Evolutionary conservation across 768 basidiomycete species (phyloP), one percentile per base, ranked within the genome.

Genomic region (Hortiboletus flavorubellus): DNA sequence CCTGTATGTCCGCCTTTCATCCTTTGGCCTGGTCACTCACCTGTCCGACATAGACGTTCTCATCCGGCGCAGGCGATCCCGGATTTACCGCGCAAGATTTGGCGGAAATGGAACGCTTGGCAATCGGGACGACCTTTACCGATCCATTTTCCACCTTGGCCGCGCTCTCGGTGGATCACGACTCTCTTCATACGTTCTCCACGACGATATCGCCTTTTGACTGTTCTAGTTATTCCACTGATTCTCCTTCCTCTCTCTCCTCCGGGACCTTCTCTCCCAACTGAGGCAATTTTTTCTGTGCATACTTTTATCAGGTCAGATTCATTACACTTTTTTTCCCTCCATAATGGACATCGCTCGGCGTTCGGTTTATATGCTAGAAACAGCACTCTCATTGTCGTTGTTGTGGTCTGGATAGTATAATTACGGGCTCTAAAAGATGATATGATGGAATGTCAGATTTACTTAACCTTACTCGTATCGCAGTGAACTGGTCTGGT

Each of bases 171-270:
- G 21, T 40, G 26, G 51, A 46, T 35, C 21, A 46, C 37, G 50
- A 21, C 18, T 42, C 42, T 18, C 49, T 35, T 33, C 50, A 14
- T 46, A 0, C 51, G 2, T 55, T 57, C 14, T 18, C 53, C 16
- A 46, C 35, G 21, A n/a, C 49, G 7, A 52, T 68, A n/a, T 53
- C 66, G 1, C 67, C 68, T 0, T 58, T 68, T 29, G 64, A 68
- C 45, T 54, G 31, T 38, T 52, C 51, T 1, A 26, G 48, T 15
- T 58, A 59, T 29, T 55, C 61, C 16, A 50, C 47, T 15, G 54
- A 29, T 21, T 58, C 65, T 7, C 54, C 58, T 21, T 55, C 54
- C 23, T 51, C 66, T 3, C 46, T 52, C 7, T 63, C 56, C 8
- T 59, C 61, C 2, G 57, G 51, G 12, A 51, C 46, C 0, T 44